Evolutionary conservation across 2,329 filamentous ascomycete genomes (phyloP).

Genomic region (Arthroderma sp.): DNA sequence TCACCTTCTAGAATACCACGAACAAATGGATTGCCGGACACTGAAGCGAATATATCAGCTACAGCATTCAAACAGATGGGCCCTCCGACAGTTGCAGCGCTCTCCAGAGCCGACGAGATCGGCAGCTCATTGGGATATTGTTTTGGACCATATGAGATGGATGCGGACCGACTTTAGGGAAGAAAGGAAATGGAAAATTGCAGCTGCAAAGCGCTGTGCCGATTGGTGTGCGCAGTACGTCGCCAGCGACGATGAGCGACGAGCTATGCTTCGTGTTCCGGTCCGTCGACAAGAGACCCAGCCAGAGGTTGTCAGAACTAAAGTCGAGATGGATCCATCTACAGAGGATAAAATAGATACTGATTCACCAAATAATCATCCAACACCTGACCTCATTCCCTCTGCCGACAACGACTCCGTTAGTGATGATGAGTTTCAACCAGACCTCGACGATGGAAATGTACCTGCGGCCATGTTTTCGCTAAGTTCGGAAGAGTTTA

Average conservation of each 20-base stretch:
- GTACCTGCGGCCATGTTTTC: constrained; percentile 71
- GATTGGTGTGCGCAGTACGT: constrained; percentile 76
- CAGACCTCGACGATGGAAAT: constrained; percentile 30
- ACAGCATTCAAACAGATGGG: constrained; percentile 87
- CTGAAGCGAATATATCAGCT: constrained; percentile 77
- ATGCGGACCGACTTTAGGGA: constrained; percentile 94
- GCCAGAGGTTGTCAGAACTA: constrained; percentile 9
- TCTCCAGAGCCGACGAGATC: constrained; percentile 67
- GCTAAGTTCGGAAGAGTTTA: constrained; percentile 66
- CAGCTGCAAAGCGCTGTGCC: constrained; percentile 66
- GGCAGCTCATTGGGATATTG: constrained; percentile 68
- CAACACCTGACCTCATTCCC: constrained; percentile 55
- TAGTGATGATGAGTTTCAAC: constrained; percentile 35
- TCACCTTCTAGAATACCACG: constrained; percentile 67
- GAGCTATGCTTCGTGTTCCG: constrained; percentile 55
- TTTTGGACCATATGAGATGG: constrained; percentile 91
- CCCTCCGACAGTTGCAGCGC: constrained; percentile 74
- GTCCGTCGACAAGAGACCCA: constrained; percentile 32
- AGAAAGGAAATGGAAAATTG: constrained; percentile 86
- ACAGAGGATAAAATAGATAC: constrained; percentile 13
- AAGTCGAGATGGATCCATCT: constrained; percentile 12
- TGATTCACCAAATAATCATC: constrained; percentile 28
- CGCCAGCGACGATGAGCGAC: constrained; percentile 48
- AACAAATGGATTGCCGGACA: constrained; percentile 77
- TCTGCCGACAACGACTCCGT: constrained; percentile 49